phyloP scores from a whole-genome alignment of 2,329 filamentous ascomycete genomes.

The Xylaria arbuscula region DNA sequence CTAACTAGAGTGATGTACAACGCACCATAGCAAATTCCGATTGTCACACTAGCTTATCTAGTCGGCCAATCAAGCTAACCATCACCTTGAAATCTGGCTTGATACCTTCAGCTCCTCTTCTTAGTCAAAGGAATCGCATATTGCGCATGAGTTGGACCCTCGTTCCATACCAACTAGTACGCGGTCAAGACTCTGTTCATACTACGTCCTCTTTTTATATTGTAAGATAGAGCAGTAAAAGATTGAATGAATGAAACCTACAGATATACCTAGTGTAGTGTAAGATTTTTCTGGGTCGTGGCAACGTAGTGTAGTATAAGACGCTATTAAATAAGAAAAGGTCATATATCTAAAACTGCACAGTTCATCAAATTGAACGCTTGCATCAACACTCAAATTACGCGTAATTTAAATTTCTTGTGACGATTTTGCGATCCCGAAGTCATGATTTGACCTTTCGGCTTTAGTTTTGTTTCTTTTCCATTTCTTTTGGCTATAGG shows the following conservation, averaged over 20 bases:
- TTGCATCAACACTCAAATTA: background rate
- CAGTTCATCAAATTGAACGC: background rate
- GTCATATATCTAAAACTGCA: background rate
- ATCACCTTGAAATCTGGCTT: background rate
- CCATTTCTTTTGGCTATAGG: background rate
- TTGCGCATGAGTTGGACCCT: background rate
- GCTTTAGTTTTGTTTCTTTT: background rate
- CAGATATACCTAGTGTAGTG: background rate
- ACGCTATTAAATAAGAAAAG: background rate
- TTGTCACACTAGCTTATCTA: slow-evolving; percentile 14
- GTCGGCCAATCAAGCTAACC: slow-evolving; percentile 5
- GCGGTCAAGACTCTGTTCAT: no score
- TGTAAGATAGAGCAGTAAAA: background rate
- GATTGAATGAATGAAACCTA: background rate
- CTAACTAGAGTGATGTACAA: background rate
- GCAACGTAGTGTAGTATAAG: no score
- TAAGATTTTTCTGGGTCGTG: background rate
- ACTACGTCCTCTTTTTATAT: no score
- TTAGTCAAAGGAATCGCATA: background rate
- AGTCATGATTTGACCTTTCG: background rate
- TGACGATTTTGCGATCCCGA: background rate
- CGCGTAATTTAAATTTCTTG: background rate
- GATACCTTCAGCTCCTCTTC: background rate
- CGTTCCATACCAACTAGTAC: background rate
- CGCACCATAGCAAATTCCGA: slow-evolving; percentile 11